These are phyloP conservation scores for Pelargonium cotyledonis DNA, from an alignment of 441 rosid genomes.

Conservation along the genomic window DNA sequence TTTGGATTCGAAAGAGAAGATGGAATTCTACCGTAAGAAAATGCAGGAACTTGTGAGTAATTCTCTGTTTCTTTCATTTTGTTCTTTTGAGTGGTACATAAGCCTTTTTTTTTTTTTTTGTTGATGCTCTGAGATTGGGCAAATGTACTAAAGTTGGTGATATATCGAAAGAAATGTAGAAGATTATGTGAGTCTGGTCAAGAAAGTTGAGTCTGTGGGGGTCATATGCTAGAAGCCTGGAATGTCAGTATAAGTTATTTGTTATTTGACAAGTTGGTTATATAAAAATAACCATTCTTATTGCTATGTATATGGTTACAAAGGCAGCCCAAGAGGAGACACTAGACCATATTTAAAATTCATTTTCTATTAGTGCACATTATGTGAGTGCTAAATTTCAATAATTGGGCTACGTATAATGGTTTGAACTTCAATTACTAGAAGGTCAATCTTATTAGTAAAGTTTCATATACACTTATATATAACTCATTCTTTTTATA, in stretches of 20 bases:
- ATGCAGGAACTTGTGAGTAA: slow-evolving; percentile 99
- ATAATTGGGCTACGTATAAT: no score
- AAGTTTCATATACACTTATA: no score
- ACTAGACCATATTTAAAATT: not conserved
- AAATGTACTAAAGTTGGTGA: not conserved
- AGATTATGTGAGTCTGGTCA: not conserved
- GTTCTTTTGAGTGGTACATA: not conserved
- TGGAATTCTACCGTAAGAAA: slow-evolving; percentile 80
- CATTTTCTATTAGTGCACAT: not conserved
- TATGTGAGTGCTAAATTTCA: no score
- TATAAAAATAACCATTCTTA: not conserved
- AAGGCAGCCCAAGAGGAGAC: not conserved
- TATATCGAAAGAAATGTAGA: not conserved
- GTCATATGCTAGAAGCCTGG: not conserved
- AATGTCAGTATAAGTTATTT: not conserved
- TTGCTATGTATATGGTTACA: not conserved
- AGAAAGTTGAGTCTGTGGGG: not conserved
- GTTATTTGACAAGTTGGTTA: not conserved
- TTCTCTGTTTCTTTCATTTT: slow-evolving; percentile 31
- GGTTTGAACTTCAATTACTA: no score
- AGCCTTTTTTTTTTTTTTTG: not conserved
- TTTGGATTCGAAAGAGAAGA: slow-evolving; percentile 88
- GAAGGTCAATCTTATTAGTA: no score
- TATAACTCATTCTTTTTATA: no score
- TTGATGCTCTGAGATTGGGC: not conserved